Conservation (phyloP, 257 asterid species). For the Fraxinus quadrangulata region DNA sequence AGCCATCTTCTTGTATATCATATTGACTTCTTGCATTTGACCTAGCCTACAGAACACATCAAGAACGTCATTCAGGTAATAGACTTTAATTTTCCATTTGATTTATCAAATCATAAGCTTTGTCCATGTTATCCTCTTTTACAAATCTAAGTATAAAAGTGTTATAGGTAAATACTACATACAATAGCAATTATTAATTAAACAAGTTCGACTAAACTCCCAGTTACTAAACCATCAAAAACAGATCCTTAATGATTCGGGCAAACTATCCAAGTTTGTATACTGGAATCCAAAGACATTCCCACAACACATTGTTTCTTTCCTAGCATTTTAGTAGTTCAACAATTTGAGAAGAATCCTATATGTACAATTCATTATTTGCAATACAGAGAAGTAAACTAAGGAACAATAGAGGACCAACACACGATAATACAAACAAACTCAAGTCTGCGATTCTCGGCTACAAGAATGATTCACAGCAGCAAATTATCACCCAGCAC, state of each 20-base stretch:
- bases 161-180: neutral
- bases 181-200: too few relatives aligned
- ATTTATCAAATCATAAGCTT: conserved; percentile 47
- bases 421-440: neutral
- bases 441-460: neutral
- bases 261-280: neutral
- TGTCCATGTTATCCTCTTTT: conserved; percentile 56
- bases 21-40: conserved; percentile 50
- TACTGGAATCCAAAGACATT: neutral
- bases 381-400: neutral
- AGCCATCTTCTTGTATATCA: too few relatives aligned
- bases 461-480: neutral
- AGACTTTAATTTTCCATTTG: conserved; percentile 55
- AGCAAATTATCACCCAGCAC: neutral
- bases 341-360: neutral
- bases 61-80: conserved; percentile 48
- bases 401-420: neutral
- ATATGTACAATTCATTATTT: neutral
- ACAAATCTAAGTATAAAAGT: conserved; percentile 42
- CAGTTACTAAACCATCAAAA: too few relatives aligned
- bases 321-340: too few relatives aligned
- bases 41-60: conserved; percentile 60
- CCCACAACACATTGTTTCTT: neutral
- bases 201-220: too few relatives aligned
- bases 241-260: too few relatives aligned